Conservation (phyloP, 257 asterid species). For the Solanum pennellii region DNA sequence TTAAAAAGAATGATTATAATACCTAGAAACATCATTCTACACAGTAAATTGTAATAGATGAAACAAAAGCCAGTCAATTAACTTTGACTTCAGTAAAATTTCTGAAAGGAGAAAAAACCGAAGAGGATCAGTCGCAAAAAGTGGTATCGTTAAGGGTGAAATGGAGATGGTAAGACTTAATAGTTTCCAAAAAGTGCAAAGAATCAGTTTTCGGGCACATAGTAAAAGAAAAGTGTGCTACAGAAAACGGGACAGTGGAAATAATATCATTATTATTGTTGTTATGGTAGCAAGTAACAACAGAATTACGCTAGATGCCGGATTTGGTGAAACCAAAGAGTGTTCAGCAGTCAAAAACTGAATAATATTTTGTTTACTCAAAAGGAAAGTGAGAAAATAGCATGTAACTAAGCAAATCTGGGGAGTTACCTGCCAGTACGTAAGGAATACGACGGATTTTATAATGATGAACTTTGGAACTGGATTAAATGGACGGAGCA, state of each 20-base stretch:
- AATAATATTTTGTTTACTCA: neutral
- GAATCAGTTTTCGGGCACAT: neutral
- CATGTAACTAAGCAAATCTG: neutral
- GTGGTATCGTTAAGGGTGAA: neutral
- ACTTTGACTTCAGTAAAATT: neutral
- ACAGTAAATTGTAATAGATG: neutral
- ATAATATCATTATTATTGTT: neutral
- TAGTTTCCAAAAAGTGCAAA: neutral
- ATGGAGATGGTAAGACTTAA: neutral
- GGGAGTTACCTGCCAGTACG: slow-evolving; percentile 87
- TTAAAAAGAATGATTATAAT: neutral
- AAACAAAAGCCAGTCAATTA: neutral
- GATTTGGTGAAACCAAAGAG: neutral
- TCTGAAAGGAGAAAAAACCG: neutral
- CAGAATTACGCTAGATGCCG: neutral
- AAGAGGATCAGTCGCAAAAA: neutral
- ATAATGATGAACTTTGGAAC: slow-evolving; percentile 95
- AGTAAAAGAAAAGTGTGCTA: neutral
- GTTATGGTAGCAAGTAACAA: no score
- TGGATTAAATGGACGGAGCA: slow-evolving; percentile 96
- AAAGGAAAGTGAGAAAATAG: neutral
- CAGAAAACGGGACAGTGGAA: neutral
- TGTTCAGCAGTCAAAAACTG: neutral
- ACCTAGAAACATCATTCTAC: neutral
- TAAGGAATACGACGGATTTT: slow-evolving; percentile 94